Conservation (phyloP, 2,329 filamentous ascomycete species). For the Lojkania enalia region DNA sequence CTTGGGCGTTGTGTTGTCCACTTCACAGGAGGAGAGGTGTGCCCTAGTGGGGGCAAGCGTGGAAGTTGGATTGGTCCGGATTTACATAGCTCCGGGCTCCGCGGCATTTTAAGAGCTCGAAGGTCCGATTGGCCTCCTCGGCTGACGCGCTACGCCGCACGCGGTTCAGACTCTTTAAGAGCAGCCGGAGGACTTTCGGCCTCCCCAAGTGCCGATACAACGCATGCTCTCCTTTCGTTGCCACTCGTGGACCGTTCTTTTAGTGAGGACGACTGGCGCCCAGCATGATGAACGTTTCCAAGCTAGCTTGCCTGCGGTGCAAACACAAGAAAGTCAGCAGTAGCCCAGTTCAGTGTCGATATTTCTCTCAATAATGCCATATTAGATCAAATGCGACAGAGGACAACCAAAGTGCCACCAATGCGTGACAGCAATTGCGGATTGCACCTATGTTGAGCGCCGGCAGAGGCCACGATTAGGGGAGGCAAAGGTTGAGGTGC, state of each 20-base stretch:
- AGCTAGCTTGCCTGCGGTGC: slow-evolving; percentile 14
- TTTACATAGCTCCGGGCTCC: too few species aligned
- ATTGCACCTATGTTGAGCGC: slow-evolving; percentile 35
- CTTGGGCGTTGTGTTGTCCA: too few species aligned
- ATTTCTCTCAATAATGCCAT: not conserved
- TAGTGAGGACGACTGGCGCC: slow-evolving; percentile 1
- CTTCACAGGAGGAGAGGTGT: too few species aligned
- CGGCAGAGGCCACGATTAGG: slow-evolving; percentile 29
- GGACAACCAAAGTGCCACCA: slow-evolving; percentile 29
- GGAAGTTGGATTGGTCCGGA: too few species aligned
- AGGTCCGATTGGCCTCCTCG: too few species aligned
- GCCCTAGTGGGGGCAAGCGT: too few species aligned
- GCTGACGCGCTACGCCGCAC: too few species aligned
- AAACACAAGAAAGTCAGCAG: slow-evolving; percentile 22
- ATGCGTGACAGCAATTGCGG: slow-evolving; percentile 25
- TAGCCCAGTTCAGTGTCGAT: not conserved
- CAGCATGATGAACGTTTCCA: not conserved
- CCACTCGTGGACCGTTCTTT: not conserved
- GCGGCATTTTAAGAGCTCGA: too few species aligned
- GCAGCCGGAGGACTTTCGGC: not conserved
- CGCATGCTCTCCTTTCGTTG: not conserved
- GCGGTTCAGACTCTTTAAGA: too few species aligned
- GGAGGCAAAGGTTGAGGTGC: slow-evolving; percentile 20
- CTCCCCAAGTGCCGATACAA: not conserved
- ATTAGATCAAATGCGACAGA: slow-evolving; percentile 35